These are phyloP conservation scores for Phylloporus rhodoxanthus DNA, from an alignment of 768 basidiomycete genomes.

Conservation along the genomic window DNA sequence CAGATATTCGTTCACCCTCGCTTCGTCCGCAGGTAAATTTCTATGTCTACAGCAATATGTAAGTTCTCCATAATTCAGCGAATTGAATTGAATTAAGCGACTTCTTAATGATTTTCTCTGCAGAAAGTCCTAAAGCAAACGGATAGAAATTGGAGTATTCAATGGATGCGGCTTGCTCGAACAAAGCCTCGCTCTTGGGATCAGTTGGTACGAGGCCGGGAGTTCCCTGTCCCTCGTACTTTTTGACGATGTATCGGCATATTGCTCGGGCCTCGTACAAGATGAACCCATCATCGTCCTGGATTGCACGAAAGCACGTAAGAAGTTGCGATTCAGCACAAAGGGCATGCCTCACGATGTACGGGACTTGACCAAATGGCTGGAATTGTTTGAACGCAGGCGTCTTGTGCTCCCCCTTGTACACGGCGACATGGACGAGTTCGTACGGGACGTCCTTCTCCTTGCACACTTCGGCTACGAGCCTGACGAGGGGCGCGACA, in stretches of 20 bases:
- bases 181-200: conserved; percentile 10
- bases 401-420: conserved; percentile 33
- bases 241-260: conserved; percentile 27
- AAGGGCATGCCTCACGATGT: conserved; percentile 16
- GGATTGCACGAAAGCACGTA: not conserved
- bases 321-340: not conserved
- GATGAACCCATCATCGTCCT: conserved; percentile 32
- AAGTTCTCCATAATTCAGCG: not conserved
- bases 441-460: conserved; percentile 38
- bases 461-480: conserved; percentile 36
- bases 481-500: conserved; percentile 34
- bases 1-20: conserved; percentile 19
- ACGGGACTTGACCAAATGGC: conserved; percentile 37
- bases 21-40: conserved; percentile 15
- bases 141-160: conserved; percentile 43
- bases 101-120: conserved; percentile 50
- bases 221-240: conserved; percentile 21
- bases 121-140: conserved; percentile 35
- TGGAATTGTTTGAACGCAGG: conserved; percentile 30
- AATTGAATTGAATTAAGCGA: conserved; percentile 29
- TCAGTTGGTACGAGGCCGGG: conserved; percentile 16
- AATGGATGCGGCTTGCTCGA: conserved; percentile 21
- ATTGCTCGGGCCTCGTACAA: conserved; percentile 28
- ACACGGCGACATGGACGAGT: conserved; percentile 30
- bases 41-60: conserved; percentile 6